Evolutionary conservation across 2,329 filamentous ascomycete genomes (phyloP).

Genomic region (Ophiocordyceps camponoti-floridani): DNA sequence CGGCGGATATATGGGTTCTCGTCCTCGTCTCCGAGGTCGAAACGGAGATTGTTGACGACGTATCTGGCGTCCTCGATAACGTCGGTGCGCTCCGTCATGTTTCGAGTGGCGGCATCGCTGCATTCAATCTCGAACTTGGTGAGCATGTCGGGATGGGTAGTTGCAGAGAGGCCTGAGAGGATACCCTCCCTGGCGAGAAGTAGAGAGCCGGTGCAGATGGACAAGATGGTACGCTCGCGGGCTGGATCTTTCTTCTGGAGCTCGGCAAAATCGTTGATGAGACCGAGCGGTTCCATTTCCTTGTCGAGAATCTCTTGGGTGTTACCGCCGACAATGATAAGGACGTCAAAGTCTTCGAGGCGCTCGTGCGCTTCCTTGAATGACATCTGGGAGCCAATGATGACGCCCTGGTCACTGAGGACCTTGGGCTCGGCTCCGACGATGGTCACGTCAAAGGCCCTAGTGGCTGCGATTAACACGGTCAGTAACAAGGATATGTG

Average conservation of each 20-base stretch:
- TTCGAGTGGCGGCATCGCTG: slow-evolving; percentile 51
- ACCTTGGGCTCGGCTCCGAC: slow-evolving; percentile 34
- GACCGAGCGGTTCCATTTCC: slow-evolving; percentile 48
- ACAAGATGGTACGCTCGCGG: slow-evolving; percentile 66
- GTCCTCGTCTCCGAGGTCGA: slow-evolving; percentile 65
- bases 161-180: slow-evolving; percentile 61
- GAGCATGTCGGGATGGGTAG: slow-evolving; percentile 65
- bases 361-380: slow-evolving; percentile 62
- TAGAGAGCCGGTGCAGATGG: slow-evolving; percentile 63
- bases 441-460: slow-evolving; percentile 41
- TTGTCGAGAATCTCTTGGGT: slow-evolving; percentile 44
- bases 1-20: slow-evolving; percentile 70
- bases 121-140: slow-evolving; percentile 69
- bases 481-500: not conserved
- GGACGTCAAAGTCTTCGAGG: slow-evolving; percentile 60
- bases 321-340: slow-evolving; percentile 61
- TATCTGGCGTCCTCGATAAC: slow-evolving; percentile 68
- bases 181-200: slow-evolving; percentile 62
- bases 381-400: slow-evolving; percentile 56
- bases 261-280: slow-evolving; percentile 63
- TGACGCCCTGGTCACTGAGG: slow-evolving; percentile 43
- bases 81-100: slow-evolving; percentile 61
- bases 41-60: slow-evolving; percentile 81
- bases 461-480: slow-evolving; percentile 22
- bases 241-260: slow-evolving; percentile 62